A percentile compares a stretch with the other conserved stretches of the same genome.
phyloP scores from a whole-genome alignment of 495 filamentous ascomycete species.

The Penicillium antarcticum region DNA sequence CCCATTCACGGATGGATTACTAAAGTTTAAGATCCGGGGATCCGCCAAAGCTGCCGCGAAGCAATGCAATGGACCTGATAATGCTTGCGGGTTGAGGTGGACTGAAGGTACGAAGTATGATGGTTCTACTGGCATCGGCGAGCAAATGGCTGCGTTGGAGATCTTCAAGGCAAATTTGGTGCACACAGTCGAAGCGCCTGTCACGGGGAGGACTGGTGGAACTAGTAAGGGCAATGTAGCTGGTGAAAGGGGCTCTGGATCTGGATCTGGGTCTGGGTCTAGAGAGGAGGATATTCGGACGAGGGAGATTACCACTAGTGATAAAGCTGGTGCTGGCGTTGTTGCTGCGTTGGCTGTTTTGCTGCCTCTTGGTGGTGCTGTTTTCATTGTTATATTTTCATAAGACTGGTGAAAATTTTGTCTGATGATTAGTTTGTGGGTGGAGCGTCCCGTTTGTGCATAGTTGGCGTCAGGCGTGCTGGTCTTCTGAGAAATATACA shows the following conservation, averaged over 20 bases:
- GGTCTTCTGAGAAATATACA: too few relatives aligned
- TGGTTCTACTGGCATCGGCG: constrained; percentile 54
- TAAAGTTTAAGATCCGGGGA: constrained; percentile 57
- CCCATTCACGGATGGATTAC: constrained; percentile 53
- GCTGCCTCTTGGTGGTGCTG: constrained; percentile 36
- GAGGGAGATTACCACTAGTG: constrained; percentile 41
- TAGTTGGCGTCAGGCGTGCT: too few relatives aligned
- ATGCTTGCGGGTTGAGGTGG: constrained; percentile 66
- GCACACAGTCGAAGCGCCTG: constrained; percentile 35
- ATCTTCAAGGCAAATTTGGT: constrained; percentile 60
- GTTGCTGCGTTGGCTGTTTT: constrained; percentile 48
- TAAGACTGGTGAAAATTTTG: neutral
- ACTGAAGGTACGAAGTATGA: constrained; percentile 38
- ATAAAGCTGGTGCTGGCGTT: constrained; percentile 59
- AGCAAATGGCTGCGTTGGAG: constrained; percentile 66
- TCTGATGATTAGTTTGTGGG: too few relatives aligned
- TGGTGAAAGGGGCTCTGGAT: constrained; percentile 27
- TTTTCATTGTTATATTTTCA: constrained; percentile 33
- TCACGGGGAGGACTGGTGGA: constrained; percentile 61
- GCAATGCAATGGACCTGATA: constrained; percentile 59
- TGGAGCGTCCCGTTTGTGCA: too few relatives aligned
- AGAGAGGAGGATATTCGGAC: constrained; percentile 3
- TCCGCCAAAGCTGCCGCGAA: constrained; percentile 62
- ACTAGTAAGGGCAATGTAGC: constrained; percentile 63
- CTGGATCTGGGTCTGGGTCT: neutral